A percentile compares a stretch with the other conserved stretches of the same genome.
These are phyloP conservation scores for Aspergillus fischeri DNA, from an alignment of 2,329 filamentous ascomycete genomes.

Conservation along the genomic window DNA sequence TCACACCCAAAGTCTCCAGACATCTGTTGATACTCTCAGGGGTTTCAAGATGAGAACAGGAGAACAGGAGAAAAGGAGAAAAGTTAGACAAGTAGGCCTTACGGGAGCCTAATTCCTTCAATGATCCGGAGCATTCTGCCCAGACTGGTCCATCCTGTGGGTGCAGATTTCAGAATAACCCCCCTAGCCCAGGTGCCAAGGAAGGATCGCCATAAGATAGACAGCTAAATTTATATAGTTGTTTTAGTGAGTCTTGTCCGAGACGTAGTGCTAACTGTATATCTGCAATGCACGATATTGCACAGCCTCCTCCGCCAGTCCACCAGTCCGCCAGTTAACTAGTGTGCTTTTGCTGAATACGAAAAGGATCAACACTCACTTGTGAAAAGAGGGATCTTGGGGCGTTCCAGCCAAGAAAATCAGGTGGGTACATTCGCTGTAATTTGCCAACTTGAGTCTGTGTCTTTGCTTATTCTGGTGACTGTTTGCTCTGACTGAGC, in stretches of 20 bases:
- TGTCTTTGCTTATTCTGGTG: background rate
- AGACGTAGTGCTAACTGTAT: background rate
- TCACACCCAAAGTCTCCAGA: background rate
- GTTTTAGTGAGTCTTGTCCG: background rate
- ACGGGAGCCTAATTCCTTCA: background rate
- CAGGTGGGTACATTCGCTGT: background rate
- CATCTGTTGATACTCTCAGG: background rate
- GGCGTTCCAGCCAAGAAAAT: background rate
- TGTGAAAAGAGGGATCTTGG: background rate
- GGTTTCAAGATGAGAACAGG: background rate
- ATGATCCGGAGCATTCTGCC: background rate
- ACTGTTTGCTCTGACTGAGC: background rate
- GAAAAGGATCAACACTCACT: background rate
- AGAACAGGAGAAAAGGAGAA: background rate
- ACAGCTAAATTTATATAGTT: background rate
- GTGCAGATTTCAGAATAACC: background rate
- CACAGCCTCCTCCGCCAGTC: background rate
- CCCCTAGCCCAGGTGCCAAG: background rate
- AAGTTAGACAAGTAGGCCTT: too few relatives aligned
- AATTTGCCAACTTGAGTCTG: background rate
- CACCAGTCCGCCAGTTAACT: too few relatives aligned
- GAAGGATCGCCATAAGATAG: background rate
- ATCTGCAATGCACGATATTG: background rate
- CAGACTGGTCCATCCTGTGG: background rate
- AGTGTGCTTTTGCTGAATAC: background rate